phyloP scores from a whole-genome alignment of 2,329 filamentous ascomycete genomes.

The Rhytidhysteron rufulum region DNA sequence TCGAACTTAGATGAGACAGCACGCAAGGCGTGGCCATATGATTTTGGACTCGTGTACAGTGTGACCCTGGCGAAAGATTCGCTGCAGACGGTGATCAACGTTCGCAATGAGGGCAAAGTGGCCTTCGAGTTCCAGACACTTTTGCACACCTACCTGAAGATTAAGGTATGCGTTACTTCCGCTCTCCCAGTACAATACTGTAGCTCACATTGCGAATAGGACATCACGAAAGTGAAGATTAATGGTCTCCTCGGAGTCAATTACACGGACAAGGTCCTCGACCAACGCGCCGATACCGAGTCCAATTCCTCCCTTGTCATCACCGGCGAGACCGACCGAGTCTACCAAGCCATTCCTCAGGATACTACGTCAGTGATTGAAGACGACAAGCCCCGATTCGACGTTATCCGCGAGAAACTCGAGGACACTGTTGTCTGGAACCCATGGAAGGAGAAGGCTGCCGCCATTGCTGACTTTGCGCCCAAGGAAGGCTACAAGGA shows the following conservation, averaged over 20 bases:
- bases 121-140: conserved; percentile 89
- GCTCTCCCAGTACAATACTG: background rate
- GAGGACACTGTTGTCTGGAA: conserved; percentile 95
- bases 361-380: conserved; percentile 63
- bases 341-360: conserved; percentile 68
- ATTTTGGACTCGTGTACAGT: conserved; percentile 89
- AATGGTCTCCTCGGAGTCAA: conserved; percentile 70
- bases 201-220: conserved; percentile 50
- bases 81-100: conserved; percentile 76
- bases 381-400: conserved; percentile 62
- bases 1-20: conserved; percentile 65
- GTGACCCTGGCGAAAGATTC: conserved; percentile 75
- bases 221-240: conserved; percentile 71
- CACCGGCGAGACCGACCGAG: conserved; percentile 76
- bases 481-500: conserved; percentile 87
- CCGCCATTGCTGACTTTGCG: conserved; percentile 77
- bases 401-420: conserved; percentile 78
- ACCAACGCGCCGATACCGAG: conserved; percentile 61
- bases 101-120: conserved; percentile 80
- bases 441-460: conserved; percentile 83
- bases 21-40: conserved; percentile 74
- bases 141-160: conserved; percentile 83
- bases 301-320: conserved; percentile 64
- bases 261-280: conserved; percentile 80
- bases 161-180: conserved; percentile 58